Percentiles rank a stretch among this genome's conserved stretches.
phyloP scores from a whole-genome alignment of 2,329 filamentous ascomycete species.

The Aspergillus fijiensis region DNA sequence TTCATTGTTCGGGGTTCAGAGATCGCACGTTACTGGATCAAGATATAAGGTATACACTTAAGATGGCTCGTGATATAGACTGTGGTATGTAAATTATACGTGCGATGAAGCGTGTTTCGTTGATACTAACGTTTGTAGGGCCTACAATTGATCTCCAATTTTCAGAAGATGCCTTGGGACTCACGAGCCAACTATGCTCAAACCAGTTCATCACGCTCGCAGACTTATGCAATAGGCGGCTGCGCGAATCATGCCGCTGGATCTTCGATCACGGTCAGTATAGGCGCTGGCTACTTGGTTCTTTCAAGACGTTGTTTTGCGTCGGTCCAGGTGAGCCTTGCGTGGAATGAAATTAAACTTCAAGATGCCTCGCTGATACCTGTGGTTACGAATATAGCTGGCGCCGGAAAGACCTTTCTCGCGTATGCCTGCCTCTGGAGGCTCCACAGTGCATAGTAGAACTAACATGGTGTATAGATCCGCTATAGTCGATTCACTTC shows the following conservation, averaged over 20 bases:
- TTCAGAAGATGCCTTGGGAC: constrained; percentile 21
- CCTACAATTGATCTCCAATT: constrained; percentile 18
- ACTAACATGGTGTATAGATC: constrained; percentile 3
- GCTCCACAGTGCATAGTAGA: not conserved
- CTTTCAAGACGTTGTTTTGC: constrained; percentile 28
- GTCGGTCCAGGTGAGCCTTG: constrained; percentile 26
- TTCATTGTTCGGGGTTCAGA: constrained; percentile 3
- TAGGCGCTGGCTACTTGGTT: constrained; percentile 29
- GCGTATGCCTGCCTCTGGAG: constrained; percentile 20
- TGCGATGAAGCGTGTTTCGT: not conserved
- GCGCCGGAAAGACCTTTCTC: constrained; percentile 33
- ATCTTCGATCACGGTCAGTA: constrained; percentile 26
- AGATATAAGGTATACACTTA: constrained; percentile 20
- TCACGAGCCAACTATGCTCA: constrained; percentile 22
- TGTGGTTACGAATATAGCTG: constrained; percentile 20
- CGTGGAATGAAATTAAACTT: too few species aligned
- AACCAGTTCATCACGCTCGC: constrained; percentile 28
- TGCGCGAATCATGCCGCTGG: constrained; percentile 28
- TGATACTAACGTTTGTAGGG: constrained; percentile 4
- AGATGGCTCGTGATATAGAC: constrained; percentile 16
- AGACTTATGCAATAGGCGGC: constrained; percentile 30
- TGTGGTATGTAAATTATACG: constrained; percentile 13
- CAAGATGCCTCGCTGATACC: not conserved
- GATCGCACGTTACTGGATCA: constrained; percentile 19
- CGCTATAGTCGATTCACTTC: constrained; percentile 28